These are phyloP conservation scores for Fusarium nematophilum DNA, from an alignment of 2,329 filamentous ascomycete species.

Conservation along the genomic window DNA sequence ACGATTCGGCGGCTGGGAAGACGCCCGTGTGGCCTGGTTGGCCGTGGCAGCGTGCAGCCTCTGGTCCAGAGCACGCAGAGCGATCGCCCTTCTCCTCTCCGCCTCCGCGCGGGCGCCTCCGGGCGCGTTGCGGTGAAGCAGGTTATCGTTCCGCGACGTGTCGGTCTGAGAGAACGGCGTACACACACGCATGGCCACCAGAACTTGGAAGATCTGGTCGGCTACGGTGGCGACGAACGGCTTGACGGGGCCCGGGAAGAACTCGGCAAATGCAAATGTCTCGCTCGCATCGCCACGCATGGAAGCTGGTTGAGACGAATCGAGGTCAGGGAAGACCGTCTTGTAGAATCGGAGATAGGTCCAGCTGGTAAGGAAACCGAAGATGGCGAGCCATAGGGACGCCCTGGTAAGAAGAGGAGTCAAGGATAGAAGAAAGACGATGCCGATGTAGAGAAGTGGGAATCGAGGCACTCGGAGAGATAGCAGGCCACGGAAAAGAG, in stretches of 20 bases:
- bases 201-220: conserved; percentile 72
- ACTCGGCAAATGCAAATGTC: conserved; percentile 94
- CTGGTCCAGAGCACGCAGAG: conserved; percentile 92
- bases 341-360: conserved; percentile 98
- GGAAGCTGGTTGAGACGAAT: conserved; percentile 67
- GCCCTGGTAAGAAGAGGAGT: conserved; percentile 74
- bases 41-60: conserved; percentile 85
- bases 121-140: conserved; percentile 66
- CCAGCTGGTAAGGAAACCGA: conserved; percentile 90
- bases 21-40: conserved; percentile 49
- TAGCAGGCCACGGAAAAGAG: conserved; percentile 87
- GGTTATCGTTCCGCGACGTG: conserved; percentile 74
- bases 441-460: conserved; percentile 78
- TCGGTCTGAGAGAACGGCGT: conserved; percentile 87
- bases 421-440: conserved; percentile 73
- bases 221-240: conserved; percentile 80
- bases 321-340: conserved; percentile 75
- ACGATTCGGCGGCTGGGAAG: conserved; percentile 51
- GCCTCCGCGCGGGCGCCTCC: conserved; percentile 88
- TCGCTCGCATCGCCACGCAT: conserved; percentile 94
- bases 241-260: conserved; percentile 89
- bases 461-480: conserved; percentile 85
- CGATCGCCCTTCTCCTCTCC: conserved; percentile 87
- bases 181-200: conserved; percentile 82
- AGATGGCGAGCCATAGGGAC: conserved; percentile 80